These are phyloP conservation scores for Malassezia japonica DNA, from an alignment of 1,284 basidiomycete genomes.

Conservation along the genomic window DNA sequence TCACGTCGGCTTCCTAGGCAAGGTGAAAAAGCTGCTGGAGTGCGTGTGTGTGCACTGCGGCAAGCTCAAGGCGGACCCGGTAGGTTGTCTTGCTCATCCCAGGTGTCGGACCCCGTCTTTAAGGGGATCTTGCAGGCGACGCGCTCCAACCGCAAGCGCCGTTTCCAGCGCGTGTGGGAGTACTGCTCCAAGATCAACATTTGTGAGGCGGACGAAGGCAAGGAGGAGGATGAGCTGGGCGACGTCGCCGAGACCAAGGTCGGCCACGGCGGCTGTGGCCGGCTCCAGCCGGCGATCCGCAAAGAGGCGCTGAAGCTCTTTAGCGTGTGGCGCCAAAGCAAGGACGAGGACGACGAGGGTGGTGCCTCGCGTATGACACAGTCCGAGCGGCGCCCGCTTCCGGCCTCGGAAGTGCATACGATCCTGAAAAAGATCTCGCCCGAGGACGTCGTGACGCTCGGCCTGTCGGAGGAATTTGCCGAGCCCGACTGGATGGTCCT, in stretches of 20 bases:
- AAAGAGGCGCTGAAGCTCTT: conserved; percentile 94
- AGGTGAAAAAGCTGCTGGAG: conserved; percentile 99
- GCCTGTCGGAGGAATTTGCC: conserved; percentile 88
- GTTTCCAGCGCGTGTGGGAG: conserved; percentile 46
- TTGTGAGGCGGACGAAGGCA: conserved; percentile 59
- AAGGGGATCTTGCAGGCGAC: conserved; percentile 37
- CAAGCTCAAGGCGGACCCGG: conserved; percentile 78
- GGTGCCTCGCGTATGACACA: conserved; percentile 54
- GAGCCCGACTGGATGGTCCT: conserved; percentile 99
- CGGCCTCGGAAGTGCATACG: conserved; percentile 72
- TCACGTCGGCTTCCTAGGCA: conserved; percentile 92
- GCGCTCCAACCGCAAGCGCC: conserved; percentile 32
- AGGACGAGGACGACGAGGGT: conserved; percentile 74
- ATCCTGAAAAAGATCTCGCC: conserved; percentile 56
- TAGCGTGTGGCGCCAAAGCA: conserved; percentile 85
- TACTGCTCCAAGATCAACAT: conserved; percentile 44
- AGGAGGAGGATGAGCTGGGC: conserved; percentile 43
- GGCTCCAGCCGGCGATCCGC: conserved; percentile 76
- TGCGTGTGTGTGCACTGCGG: conserved; percentile 98
- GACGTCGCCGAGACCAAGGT: conserved; percentile 51
- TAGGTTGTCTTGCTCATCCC: conserved; percentile 13
- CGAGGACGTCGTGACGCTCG: conserved; percentile 89
- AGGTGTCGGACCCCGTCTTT: conserved; percentile 41
- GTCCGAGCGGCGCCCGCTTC: conserved; percentile 78
- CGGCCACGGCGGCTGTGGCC: conserved; percentile 85